Evolutionary conservation across 768 basidiomycete species (phyloP).

Genomic region (Tubosaeta brunneosetosa): DNA sequence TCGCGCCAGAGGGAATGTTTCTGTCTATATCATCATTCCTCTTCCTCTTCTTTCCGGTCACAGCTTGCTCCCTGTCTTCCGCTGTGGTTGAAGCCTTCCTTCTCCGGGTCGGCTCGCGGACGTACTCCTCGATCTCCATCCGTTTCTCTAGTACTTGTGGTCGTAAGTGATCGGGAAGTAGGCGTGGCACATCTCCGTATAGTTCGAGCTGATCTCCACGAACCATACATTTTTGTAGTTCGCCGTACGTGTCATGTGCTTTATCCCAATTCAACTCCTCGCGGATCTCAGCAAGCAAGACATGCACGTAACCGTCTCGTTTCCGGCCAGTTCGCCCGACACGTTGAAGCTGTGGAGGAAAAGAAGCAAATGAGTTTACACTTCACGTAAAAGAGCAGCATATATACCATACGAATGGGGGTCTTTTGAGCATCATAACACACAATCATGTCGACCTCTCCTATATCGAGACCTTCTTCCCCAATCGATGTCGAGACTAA

Average conservation of each 20-base stretch:
- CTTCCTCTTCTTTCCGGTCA: slow-evolving; percentile 56
- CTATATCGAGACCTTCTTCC: slow-evolving; percentile 97
- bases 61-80: slow-evolving; percentile 27
- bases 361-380: slow-evolving; percentile 1
- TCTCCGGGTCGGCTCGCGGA: slow-evolving; percentile 44
- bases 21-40: slow-evolving; percentile 60
- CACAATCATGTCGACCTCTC: slow-evolving; percentile 92
- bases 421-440: slow-evolving; percentile 98
- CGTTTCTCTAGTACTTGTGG: slow-evolving; percentile 75
- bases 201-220: slow-evolving; percentile 85
- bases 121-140: slow-evolving; percentile 78
- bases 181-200: slow-evolving; percentile 85
- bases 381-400: background rate
- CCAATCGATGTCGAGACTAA: slow-evolving; percentile 95
- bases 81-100: slow-evolving; percentile 23
- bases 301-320: slow-evolving; percentile 83
- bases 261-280: slow-evolving; percentile 90
- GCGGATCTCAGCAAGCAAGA: slow-evolving; percentile 83
- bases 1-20: slow-evolving; percentile 73
- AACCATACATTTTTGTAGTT: slow-evolving; percentile 84
- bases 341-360: slow-evolving; percentile 72
- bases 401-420: slow-evolving; percentile 86
- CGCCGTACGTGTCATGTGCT: slow-evolving; percentile 79
- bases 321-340: slow-evolving; percentile 94
- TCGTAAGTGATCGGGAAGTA: slow-evolving; percentile 73